Evolutionary conservation across 805 yeast genomes (phyloP), one percentile per base, ranked within the genome.

Genomic region (Saccharomyces mikatae): DNA sequence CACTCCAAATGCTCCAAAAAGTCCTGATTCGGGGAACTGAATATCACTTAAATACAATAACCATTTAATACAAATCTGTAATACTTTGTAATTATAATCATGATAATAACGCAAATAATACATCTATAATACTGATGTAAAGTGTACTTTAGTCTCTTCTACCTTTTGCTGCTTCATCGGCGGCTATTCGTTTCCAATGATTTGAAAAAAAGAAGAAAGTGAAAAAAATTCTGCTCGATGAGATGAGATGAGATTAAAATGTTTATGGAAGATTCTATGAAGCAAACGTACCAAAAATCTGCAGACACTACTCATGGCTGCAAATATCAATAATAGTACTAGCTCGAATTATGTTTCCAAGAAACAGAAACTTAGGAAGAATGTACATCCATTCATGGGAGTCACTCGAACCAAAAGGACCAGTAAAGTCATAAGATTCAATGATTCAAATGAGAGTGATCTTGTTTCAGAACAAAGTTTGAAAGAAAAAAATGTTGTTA

Each of bases 341-440:
- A 22, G 24, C 21, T 36, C 24, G 10, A 36, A 36, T 3, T 17
- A 17, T 36, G 13, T 9, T 17, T 17, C 24, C 22, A 36, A 36
- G 48, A 46, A 47, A 52, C 49, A 41, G 48, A 52, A 46, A 24
- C 41, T 6, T 31, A 52, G 44, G 47, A 30, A 44, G 41, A 57
- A 53, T 44, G 52, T 49, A 26, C 58, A 58, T 55, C 62, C 64
- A 22, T 55, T 60, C 46, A 50, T 51, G 21, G 58, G 60, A 49
- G 54, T 4, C 3, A 13, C 13, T 6, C 13, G n/a, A 9, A 41
- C 27, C 17, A 54, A 50, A 41, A 49, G 47, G 41, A 51, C 46
- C 32, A 56, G 64, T 9, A 72, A 70, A 51, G 65, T 67, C 1
- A 75, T 76, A n/a, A 66, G 69, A 26, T 74, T 70, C 54, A 71